A percentile compares a stretch with the other conserved stretches of the same genome.
Evolutionary conservation across 1,284 basidiomycete species (phyloP).

Genomic region (Cryptococcus jaspeensis): DNA sequence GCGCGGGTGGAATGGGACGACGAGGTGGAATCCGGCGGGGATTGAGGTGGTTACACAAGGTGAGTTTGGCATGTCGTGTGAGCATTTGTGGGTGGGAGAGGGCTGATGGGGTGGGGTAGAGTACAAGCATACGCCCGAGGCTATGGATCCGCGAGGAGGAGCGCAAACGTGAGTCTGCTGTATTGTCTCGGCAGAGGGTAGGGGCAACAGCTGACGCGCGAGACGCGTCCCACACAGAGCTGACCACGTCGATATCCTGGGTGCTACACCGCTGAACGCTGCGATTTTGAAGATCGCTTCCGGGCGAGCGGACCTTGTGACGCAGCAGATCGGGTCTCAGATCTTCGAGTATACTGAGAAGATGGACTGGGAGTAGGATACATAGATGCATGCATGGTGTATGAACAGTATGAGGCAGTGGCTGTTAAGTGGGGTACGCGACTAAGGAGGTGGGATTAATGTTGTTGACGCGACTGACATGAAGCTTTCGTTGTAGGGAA

Average conservation of each 20-base stretch:
- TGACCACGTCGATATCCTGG: conserved; percentile 92
- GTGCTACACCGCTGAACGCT: conserved; percentile 81
- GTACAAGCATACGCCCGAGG: conserved; percentile 76
- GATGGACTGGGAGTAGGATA: conserved; percentile 64
- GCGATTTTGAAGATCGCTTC: conserved; percentile 74
- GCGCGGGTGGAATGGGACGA: conserved; percentile 84
- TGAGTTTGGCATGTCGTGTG: conserved; percentile 18
- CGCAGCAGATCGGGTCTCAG: conserved; percentile 71
- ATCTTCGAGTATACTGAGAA: conserved; percentile 73
- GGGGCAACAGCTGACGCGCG: background rate
- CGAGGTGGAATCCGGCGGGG: conserved; percentile 88
- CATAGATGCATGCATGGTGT: background rate
- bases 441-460: background rate
- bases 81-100: background rate
- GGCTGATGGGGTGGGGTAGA: conserved; percentile 53
- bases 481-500: background rate
- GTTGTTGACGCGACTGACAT: conserved; percentile 6
- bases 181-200: background rate
- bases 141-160: conserved; percentile 77
- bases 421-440: background rate
- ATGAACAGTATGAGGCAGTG: background rate
- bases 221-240: conserved; percentile 34
- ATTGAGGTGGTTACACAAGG: conserved; percentile 85
- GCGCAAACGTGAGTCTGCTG: conserved; percentile 64
- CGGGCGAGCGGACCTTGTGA: conserved; percentile 47